Conservation (phyloP, 2,329 filamentous ascomycete genomes). For the Pestalotiopsis sp. region DNA sequence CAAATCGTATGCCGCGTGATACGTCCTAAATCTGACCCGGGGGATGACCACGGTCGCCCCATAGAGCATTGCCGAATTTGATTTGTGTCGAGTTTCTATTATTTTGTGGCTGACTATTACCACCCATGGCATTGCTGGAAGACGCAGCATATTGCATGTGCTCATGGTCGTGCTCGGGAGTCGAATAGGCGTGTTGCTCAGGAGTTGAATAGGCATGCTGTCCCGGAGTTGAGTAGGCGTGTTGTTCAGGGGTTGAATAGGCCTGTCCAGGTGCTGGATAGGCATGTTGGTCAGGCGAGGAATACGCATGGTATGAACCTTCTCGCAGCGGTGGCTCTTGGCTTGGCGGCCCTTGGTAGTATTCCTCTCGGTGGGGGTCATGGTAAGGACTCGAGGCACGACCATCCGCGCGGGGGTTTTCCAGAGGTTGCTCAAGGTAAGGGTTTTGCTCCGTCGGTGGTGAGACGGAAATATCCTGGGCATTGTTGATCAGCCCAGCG, state of each 20-base stretch:
- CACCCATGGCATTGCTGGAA: slow-evolving; percentile 12
- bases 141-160: slow-evolving; percentile 18
- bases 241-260: no score
- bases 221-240: no score
- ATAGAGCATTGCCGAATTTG: slow-evolving; percentile 33
- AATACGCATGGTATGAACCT: slow-evolving; percentile 15
- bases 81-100: slow-evolving; percentile 32
- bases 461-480: slow-evolving; percentile 32
- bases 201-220: no score
- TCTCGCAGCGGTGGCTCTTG: not conserved
- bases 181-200: no score
- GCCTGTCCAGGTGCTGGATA: no score
- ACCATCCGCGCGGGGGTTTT: slow-evolving; percentile 2
- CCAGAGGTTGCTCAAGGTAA: slow-evolving; percentile 3
- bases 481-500: slow-evolving; percentile 45
- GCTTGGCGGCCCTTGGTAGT: slow-evolving; percentile 2
- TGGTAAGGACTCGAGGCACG: slow-evolving; percentile 12
- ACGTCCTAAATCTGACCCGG: not conserved
- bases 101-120: slow-evolving; percentile 11
- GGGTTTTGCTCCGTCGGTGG: slow-evolving; percentile 19
- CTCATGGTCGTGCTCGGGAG: slow-evolving; percentile 8
- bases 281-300: slow-evolving; percentile 16
- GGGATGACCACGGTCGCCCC: slow-evolving; percentile 24
- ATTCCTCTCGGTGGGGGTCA: slow-evolving; percentile 4
- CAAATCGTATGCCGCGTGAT: not conserved